Percentiles rank a stretch among this genome's conserved stretches.
Conservation (phyloP, 257 asterid species). For the Rhazya stricta region DNA sequence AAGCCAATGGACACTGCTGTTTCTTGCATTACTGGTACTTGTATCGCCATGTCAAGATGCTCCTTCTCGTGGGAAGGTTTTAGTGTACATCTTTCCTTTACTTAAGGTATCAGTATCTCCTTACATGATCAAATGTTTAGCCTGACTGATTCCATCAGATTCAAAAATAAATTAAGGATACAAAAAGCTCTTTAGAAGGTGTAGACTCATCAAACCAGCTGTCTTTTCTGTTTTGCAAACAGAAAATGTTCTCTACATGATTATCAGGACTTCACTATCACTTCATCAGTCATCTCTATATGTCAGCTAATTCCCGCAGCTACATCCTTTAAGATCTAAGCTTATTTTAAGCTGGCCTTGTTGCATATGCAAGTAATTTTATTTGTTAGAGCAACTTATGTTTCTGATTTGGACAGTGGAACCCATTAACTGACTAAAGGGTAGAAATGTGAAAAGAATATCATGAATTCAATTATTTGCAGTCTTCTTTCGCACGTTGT, state of each 20-base stretch:
- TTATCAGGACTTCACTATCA: no score
- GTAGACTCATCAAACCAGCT: background rate
- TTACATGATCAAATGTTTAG: background rate
- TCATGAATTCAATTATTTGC: constrained; percentile 21
- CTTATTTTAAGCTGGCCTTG: background rate
- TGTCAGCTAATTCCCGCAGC: background rate
- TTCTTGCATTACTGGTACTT: background rate
- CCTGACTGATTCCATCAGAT: no score
- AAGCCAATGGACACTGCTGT: background rate
- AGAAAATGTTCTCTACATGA: background rate
- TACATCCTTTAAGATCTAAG: background rate
- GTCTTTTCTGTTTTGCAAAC: background rate
- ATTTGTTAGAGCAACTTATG: background rate
- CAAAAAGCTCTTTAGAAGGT: no score
- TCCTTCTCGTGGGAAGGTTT: background rate
- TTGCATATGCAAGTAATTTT: background rate
- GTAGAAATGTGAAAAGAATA: background rate
- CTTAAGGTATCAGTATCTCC: background rate
- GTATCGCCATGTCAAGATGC: background rate
- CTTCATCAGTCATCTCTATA: background rate
- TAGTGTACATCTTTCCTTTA: background rate
- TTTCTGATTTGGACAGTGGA: background rate
- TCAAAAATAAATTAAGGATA: no score
- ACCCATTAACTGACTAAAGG: background rate
- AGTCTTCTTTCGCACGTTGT: constrained; percentile 96